A percentile compares a stretch with the other conserved stretches of the same genome.
These are phyloP conservation scores for Phellopilus nigrolimitatus DNA, from an alignment of 1,284 basidiomycete genomes.

Conservation along the genomic window DNA sequence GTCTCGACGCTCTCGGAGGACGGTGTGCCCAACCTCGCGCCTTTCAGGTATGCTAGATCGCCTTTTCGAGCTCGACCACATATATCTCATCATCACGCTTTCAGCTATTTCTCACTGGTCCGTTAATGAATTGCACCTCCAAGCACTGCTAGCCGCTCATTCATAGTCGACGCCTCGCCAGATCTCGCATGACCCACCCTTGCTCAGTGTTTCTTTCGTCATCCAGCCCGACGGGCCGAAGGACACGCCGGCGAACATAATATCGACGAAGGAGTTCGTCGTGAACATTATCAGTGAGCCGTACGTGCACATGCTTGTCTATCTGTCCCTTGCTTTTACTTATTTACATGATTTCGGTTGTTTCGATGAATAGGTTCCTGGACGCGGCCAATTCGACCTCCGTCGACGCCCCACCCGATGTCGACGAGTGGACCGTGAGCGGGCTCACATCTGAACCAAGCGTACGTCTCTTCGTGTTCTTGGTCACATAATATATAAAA, in stretches of 20 bases:
- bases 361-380: slow-evolving; percentile 41
- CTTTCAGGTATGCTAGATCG: no score
- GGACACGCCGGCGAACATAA: slow-evolving; percentile 68
- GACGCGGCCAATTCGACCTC: slow-evolving; percentile 70
- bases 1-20: no score
- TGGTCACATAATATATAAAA: slow-evolving; percentile 20
- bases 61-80: no score
- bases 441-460: slow-evolving; percentile 61
- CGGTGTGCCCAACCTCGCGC: no score
- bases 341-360: not conserved
- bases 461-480: slow-evolving; percentile 38
- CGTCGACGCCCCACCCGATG: slow-evolving; percentile 58
- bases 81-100: no score
- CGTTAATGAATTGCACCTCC: no score
- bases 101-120: no score
- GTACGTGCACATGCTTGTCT: not conserved
- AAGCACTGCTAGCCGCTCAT: no score
- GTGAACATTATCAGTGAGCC: slow-evolving; percentile 75
- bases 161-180: slow-evolving; percentile 36
- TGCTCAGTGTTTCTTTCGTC: slow-evolving; percentile 58
- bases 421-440: slow-evolving; percentile 70
- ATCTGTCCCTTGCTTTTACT: not conserved
- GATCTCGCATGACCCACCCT: slow-evolving; percentile 61
- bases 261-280: slow-evolving; percentile 64
- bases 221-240: slow-evolving; percentile 43